phyloP scores from a whole-genome alignment of 1,284 basidiomycete genomes.

The Cutaneotrichosporon cutaneum region DNA sequence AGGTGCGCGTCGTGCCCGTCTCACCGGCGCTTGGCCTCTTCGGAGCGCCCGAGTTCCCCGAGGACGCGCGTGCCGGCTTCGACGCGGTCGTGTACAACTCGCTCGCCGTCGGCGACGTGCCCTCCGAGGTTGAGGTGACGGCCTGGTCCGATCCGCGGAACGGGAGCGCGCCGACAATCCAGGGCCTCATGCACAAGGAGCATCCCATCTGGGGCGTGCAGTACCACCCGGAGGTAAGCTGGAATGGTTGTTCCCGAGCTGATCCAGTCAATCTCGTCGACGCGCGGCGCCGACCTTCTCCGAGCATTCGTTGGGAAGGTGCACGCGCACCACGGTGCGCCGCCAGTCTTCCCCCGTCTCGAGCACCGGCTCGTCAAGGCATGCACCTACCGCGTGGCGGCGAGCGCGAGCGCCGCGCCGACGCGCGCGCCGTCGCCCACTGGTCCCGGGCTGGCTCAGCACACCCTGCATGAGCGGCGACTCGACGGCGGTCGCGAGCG shows the following conservation, averaged over 20 bases:
- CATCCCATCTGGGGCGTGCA: constrained; percentile 90
- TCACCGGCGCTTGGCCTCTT: constrained; percentile 36
- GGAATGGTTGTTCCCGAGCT: not conserved
- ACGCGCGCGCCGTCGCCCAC: constrained; percentile 18
- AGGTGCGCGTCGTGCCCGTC: constrained; percentile 60
- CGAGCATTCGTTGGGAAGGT: constrained; percentile 49
- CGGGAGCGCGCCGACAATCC: constrained; percentile 43
- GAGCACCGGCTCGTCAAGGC: constrained; percentile 33
- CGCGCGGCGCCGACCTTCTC: constrained; percentile 47
- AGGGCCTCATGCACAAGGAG: constrained; percentile 58
- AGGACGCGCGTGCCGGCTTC: constrained; percentile 51
- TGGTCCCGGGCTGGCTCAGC: not conserved
- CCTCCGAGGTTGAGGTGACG: constrained; percentile 54
- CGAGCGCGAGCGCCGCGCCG: constrained; percentile 23
- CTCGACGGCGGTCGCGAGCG: constrained; percentile 30
- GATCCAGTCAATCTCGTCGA: constrained; percentile 54
- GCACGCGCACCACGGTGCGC: constrained; percentile 31
- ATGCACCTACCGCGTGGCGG: constrained; percentile 43
- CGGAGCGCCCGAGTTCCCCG: constrained; percentile 32
- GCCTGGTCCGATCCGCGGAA: constrained; percentile 50
- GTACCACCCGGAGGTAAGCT: constrained; percentile 80
- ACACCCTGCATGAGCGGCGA: constrained; percentile 29
- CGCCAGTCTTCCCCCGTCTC: constrained; percentile 39
- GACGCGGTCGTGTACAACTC: constrained; percentile 78
- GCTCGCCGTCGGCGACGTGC: constrained; percentile 56